Evolutionary conservation across 2,329 filamentous ascomycete species (phyloP).

Genomic region (Mariannaea sp.): DNA sequence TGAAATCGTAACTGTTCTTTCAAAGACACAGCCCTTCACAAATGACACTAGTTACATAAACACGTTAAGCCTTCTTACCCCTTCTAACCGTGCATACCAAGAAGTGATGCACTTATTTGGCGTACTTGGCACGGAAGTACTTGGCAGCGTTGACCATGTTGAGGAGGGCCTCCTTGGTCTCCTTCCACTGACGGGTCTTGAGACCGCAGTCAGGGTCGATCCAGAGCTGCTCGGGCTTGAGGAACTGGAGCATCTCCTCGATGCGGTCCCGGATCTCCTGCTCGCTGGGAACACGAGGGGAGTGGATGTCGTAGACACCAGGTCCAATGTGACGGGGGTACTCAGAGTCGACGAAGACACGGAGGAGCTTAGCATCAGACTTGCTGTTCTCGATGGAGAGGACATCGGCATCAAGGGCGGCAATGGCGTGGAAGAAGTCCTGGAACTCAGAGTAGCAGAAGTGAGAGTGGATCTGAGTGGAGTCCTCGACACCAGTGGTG

Average conservation of each 20-base stretch:
- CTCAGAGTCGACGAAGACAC: slow-evolving; percentile 96
- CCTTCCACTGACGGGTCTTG: slow-evolving; percentile 98
- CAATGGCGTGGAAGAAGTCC: slow-evolving; percentile 99
- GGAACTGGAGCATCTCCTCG: slow-evolving; percentile 96
- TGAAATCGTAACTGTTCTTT: slow-evolving; percentile 57
- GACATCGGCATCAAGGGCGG: slow-evolving; percentile 95
- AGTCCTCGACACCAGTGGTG: slow-evolving; percentile 89
- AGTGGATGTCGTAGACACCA: slow-evolving; percentile 99
- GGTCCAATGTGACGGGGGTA: slow-evolving; percentile 99
- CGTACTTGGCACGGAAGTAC: slow-evolving; percentile 89
- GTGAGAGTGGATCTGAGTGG: slow-evolving; percentile 99
- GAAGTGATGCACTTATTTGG: slow-evolving; percentile 56
- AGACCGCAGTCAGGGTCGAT: slow-evolving; percentile 99
- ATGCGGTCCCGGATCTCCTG: slow-evolving; percentile 98
- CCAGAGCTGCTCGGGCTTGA: slow-evolving; percentile 99
- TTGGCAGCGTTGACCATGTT: slow-evolving; percentile 99
- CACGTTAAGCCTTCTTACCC: slow-evolving; percentile 28
- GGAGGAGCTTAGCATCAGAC: slow-evolving; percentile 98
- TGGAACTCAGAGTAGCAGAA: slow-evolving; percentile 99
- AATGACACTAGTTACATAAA: slow-evolving; percentile 41
- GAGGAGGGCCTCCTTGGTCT: slow-evolving; percentile 93
- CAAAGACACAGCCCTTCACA: slow-evolving; percentile 44
- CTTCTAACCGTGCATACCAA: slow-evolving; percentile 27
- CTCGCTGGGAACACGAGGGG: slow-evolving; percentile 93
- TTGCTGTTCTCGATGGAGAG: slow-evolving; percentile 99